Base-by-base conservation (phyloP, 139 green algal genomes). In the Tetradesmus lagerheimii region DNA sequence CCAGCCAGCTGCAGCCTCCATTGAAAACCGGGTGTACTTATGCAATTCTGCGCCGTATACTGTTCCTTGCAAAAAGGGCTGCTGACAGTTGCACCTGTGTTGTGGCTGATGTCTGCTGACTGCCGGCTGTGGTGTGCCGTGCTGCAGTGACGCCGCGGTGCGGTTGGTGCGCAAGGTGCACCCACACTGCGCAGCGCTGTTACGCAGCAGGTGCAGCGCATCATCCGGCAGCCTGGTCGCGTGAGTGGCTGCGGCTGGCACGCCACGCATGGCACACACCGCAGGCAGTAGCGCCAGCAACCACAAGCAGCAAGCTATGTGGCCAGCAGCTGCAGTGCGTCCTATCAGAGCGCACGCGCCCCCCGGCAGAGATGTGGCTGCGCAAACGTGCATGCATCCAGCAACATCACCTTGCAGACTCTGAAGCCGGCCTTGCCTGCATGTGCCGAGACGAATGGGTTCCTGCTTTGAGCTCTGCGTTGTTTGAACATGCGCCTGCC, bases 151-250 rank as follows among this genome's bases (percentile, higher is more conserved):
- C 43, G 23, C 64, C 0, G 47, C 91, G 4, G 47, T 94, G 25
- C 57, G 87, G 34, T 20, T 90, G 29, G 9, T 94, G 4, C 91
- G 92, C 29, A 92, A 92, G 64, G 66, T 93, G 34, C 83, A 92
- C n/a, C 85, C 91, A 0, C 90, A 85, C 6, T 29, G 80, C 14
- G 92, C 92, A 47, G 81, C 86, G 50, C 66, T 75, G 38, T 83
- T 94, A 45, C 86, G 92, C 71, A 89, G 85, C 85, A 37, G 45
- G 37, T 83, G 74, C 74, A 84, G 20, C 71, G 27, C 85, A 41
- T 83, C 85, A 74, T 18, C 43, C 29, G 35, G 85, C 71, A 89
- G 53, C 71, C 31, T 89, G 14, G 57, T 71, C 23, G 85, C 71
- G 85, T 89, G 34, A 89, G 85, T 86, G 80, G n/a, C 43, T 86